Evolutionary conservation across 768 basidiomycete genomes (phyloP).

Genomic region (Hortiboletus campestris): DNA sequence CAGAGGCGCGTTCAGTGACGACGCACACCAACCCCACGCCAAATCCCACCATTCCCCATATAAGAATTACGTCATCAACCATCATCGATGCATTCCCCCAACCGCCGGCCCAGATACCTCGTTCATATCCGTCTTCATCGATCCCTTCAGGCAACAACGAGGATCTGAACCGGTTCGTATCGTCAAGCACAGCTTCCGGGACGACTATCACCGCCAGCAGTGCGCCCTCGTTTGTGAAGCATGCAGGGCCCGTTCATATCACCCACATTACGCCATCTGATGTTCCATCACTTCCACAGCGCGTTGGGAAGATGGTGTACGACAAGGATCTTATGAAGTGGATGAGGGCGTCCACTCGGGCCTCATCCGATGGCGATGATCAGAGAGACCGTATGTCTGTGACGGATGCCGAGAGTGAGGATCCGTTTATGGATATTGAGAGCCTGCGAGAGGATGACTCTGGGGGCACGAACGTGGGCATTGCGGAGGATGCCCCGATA

Average conservation of each 20-base stretch:
- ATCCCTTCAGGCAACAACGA: constrained; percentile 54
- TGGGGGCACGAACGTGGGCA: constrained; percentile 21
- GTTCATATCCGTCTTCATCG: constrained; percentile 50
- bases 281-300: constrained; percentile 69
- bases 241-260: constrained; percentile 74
- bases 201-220: constrained; percentile 72
- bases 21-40: constrained; percentile 2
- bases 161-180: constrained; percentile 87
- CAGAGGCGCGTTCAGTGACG: constrained; percentile 18
- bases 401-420: constrained; percentile 62
- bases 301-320: constrained; percentile 85
- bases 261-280: constrained; percentile 81
- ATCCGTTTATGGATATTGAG: constrained; percentile 91
- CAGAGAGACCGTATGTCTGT: constrained; percentile 29
- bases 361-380: constrained; percentile 30
- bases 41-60: constrained; percentile 22
- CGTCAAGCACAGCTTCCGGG: constrained; percentile 78
- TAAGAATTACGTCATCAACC: constrained; percentile 30
- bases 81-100: constrained; percentile 28
- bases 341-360: constrained; percentile 60
- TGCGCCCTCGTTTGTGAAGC: constrained; percentile 82
- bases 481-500: neutral
- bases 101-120: constrained; percentile 32
- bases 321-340: constrained; percentile 83
- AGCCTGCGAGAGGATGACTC: constrained; percentile 69